Percentiles rank a stretch among this genome's conserved stretches.
Evolutionary conservation across 164 flowering plant genomes (phyloP).

Genomic region (Santalum album): DNA sequence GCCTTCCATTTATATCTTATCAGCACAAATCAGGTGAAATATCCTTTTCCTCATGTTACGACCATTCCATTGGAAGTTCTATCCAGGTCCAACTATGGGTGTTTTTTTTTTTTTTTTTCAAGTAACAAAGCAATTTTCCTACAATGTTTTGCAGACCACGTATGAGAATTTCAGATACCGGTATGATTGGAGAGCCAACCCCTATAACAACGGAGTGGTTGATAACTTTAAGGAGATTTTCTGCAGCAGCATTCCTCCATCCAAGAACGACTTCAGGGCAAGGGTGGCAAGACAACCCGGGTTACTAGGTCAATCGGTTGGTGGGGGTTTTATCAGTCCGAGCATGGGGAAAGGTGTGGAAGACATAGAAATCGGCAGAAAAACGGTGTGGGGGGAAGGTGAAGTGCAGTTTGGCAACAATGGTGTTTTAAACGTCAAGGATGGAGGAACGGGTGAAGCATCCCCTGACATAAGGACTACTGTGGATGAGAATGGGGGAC

Average conservation of each 20-base stretch:
- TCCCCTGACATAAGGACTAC: slow-evolving; percentile 56
- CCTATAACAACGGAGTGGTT: slow-evolving; percentile 46
- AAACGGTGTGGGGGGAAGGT: slow-evolving; percentile 66
- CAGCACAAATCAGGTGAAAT: slow-evolving; percentile 78
- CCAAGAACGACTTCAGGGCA: slow-evolving; percentile 64
- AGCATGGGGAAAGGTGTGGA: slow-evolving; percentile 53
- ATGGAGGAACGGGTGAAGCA: slow-evolving; percentile 33
- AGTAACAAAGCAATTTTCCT: background rate
- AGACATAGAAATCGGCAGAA: slow-evolving; percentile 83
- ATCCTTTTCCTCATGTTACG: background rate
- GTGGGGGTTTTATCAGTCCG: slow-evolving; percentile 55
- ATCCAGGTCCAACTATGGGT: background rate
- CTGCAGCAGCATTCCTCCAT: slow-evolving; percentile 37
- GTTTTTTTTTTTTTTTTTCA: background rate
- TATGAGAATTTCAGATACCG: slow-evolving; percentile 63
- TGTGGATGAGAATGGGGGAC: slow-evolving; percentile 49
- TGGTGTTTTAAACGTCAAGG: slow-evolving; percentile 41
- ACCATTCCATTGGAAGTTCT: background rate
- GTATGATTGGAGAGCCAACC: slow-evolving; percentile 54
- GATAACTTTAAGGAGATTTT: slow-evolving; percentile 53
- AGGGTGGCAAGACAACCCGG: slow-evolving; percentile 41
- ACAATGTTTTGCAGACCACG: slow-evolving; percentile 48
- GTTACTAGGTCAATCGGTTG: slow-evolving; percentile 31
- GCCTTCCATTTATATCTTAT: slow-evolving; percentile 88
- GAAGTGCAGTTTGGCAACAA: slow-evolving; percentile 29